Conservation (phyloP, 2,329 filamentous ascomycete genomes). For the Scedosporium aurantiacum region DNA sequence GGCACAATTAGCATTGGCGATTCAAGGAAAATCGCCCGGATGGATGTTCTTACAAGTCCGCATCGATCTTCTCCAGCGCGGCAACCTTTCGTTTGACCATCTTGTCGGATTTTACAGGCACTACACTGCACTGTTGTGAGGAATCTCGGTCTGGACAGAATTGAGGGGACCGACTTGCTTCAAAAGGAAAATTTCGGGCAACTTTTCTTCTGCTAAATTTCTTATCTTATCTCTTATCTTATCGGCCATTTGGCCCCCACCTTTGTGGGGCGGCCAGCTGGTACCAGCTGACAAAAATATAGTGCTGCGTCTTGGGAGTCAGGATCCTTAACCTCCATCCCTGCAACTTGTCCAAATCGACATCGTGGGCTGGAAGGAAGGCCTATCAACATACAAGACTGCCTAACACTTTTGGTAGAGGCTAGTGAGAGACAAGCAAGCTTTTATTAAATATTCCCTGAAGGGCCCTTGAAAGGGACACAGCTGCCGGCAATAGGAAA, state of each 20-base stretch:
- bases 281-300: background rate
- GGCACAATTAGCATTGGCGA: constrained; percentile 16
- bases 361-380: no score
- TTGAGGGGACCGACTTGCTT: constrained; percentile 3
- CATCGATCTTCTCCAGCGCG: constrained; percentile 90
- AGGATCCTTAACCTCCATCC: no score
- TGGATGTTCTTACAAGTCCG: constrained; percentile 51
- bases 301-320: no score
- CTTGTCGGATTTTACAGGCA: constrained; percentile 9
- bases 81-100: constrained; percentile 86
- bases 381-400: no score
- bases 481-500: no score
- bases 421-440: no score
- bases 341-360: no score
- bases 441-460: no score
- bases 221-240: constrained; percentile 7
- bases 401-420: no score
- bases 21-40: background rate
- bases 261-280: background rate
- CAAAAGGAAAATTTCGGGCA: background rate
- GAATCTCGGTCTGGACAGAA: background rate
- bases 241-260: background rate
- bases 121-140: background rate
- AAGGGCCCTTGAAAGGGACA: no score
- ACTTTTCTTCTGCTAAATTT: background rate